These are phyloP conservation scores for Entomortierella chlamydospora DNA, from an alignment of 192 early-diverging fungal species.

Conservation along the genomic window DNA sequence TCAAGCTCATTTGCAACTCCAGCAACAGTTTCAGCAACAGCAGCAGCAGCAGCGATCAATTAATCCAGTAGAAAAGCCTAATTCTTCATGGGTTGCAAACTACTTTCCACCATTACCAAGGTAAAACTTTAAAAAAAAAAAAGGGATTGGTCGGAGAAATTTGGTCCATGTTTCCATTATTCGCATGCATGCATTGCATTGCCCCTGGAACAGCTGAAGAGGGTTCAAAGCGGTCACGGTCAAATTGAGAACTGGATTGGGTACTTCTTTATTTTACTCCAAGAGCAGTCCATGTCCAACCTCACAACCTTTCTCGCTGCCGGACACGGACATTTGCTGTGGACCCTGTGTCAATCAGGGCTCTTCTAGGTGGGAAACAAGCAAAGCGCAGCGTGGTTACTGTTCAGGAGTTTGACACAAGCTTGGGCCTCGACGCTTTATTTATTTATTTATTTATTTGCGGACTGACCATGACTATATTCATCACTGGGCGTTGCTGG, in stretches of 20 bases:
- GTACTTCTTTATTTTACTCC: not conserved
- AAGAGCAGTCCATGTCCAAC: not conserved
- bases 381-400: not conserved
- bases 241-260: too few species aligned
- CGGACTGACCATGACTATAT: not conserved
- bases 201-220: not conserved
- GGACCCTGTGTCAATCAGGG: not conserved
- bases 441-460: not conserved
- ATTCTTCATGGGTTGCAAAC: constrained; percentile 20
- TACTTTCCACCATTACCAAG: constrained; percentile 36
- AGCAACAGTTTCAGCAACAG: constrained; percentile 22
- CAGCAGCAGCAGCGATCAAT: constrained; percentile 25
- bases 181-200: not conserved
- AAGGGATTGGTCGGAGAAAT: not conserved
- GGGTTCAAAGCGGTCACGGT: not conserved
- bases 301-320: too few species aligned
- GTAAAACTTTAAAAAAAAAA: constrained; percentile 29
- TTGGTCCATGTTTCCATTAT: too few species aligned
- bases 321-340: not conserved
- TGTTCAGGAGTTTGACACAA: not conserved
- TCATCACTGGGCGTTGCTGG: not conserved
- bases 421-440: too few species aligned
- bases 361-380: not conserved
- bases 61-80: constrained; percentile 22
- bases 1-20: constrained; percentile 24